phyloP scores from a whole-genome alignment of 1,284 basidiomycete species.

The Ustilago sp. region DNA sequence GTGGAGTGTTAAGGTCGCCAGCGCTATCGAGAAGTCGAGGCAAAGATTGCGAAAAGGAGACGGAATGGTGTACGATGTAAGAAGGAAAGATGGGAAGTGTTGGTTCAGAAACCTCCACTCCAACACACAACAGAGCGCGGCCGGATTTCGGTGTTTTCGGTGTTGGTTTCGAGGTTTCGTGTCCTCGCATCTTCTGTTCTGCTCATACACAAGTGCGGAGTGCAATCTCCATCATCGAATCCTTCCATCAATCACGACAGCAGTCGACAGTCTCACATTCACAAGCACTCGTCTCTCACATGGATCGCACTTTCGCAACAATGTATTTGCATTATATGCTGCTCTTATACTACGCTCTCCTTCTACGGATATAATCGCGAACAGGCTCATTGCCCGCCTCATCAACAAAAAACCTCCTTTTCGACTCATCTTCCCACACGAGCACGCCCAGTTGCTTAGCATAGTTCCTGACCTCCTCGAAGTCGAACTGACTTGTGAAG shows the following conservation, averaged over 20 bases:
- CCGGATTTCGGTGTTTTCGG: conserved; percentile 1
- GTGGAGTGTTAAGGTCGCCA: neutral
- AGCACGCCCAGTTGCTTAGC: conserved; percentile 84
- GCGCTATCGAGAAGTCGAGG: neutral
- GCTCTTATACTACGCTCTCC: conserved; percentile 25
- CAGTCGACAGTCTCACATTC: too few relatives aligned
- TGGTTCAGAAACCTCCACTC: conserved; percentile 1
- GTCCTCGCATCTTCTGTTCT: neutral
- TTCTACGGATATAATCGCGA: conserved; percentile 58
- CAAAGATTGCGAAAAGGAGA: neutral
- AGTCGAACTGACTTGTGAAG: conserved; percentile 86
- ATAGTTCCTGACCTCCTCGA: conserved; percentile 85
- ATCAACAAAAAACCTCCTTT: conserved; percentile 85
- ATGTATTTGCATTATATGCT: neutral
- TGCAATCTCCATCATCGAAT: too few relatives aligned
- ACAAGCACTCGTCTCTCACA: too few relatives aligned
- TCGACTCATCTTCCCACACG: conserved; percentile 79
- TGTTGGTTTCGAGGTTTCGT: conserved; percentile 1
- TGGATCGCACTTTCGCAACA: too few relatives aligned
- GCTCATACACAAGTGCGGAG: too few relatives aligned
- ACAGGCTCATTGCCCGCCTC: conserved; percentile 74
- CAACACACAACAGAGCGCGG: conserved; percentile 1
- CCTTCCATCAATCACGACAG: too few relatives aligned
- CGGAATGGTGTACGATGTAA: neutral
- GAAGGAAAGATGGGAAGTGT: conserved; percentile 1